These are phyloP conservation scores for Candida germanica DNA, from an alignment of 805 yeast species.

Conservation along the genomic window DNA sequence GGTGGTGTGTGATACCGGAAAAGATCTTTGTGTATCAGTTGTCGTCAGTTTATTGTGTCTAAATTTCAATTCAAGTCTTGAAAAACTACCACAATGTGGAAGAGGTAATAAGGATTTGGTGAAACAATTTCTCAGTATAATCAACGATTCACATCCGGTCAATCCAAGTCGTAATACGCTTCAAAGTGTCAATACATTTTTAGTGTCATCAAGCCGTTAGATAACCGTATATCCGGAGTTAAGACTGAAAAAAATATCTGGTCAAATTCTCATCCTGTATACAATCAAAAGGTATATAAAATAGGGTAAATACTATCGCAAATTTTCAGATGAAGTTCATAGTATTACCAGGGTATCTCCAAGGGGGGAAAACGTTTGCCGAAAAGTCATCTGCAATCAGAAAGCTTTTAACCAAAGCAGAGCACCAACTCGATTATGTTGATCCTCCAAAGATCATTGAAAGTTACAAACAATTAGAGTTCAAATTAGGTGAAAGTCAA, in stretches of 20 bases:
- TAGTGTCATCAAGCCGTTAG: background rate
- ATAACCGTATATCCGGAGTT: too few species aligned
- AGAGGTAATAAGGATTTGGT: slow-evolving; percentile 48
- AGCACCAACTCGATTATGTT: slow-evolving; percentile 28
- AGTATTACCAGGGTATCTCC: slow-evolving; percentile 37
- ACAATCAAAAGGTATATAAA: too few species aligned
- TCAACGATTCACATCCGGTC: slow-evolving; percentile 47
- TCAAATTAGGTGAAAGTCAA: slow-evolving; percentile 22
- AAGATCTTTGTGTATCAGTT: slow-evolving; percentile 65
- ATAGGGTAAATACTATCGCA: too few species aligned
- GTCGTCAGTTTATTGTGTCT: slow-evolving; percentile 50
- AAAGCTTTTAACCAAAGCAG: slow-evolving; percentile 24
- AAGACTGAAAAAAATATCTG: too few species aligned
- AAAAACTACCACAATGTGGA: slow-evolving; percentile 6
- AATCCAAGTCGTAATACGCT: slow-evolving; percentile 79
- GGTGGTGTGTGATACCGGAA: slow-evolving; percentile 61
- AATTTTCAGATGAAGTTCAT: slow-evolving; percentile 11
- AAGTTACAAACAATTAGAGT: slow-evolving; percentile 26
- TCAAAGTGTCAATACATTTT: slow-evolving; percentile 68
- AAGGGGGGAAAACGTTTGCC: slow-evolving; percentile 30
- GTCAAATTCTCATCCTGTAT: too few species aligned
- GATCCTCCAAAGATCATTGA: slow-evolving; percentile 30
- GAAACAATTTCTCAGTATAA: slow-evolving; percentile 50
- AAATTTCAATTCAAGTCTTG: slow-evolving; percentile 46
- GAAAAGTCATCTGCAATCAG: slow-evolving; percentile 32